Base-by-base conservation (phyloP, 2,329 filamentous ascomycete species). In the Trichoderma aggressivum region DNA sequence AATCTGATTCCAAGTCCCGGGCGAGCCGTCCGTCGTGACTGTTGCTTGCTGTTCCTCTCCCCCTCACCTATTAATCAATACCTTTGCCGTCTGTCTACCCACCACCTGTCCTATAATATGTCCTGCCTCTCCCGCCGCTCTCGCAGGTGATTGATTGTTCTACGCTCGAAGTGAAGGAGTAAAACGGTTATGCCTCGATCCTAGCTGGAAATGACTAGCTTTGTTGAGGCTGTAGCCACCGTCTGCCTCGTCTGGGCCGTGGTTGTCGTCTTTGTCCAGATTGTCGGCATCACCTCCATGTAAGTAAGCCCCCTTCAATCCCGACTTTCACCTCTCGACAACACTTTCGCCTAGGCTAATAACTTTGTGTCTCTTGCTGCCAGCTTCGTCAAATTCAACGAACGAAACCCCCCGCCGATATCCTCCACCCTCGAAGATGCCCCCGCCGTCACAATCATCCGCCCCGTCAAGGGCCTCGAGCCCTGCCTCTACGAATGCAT, bases 391-490 rank as follows among this genome's bases (percentile, higher is more conserved):
- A 79, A 85, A 75, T 89, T 87, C 78, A 87, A 87, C 0, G 81
- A 79, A 2, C 82, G 81, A 3, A 86, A 86, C 2, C 77, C 79
- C n/a, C 80, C 83, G 7, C 83, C 88, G 6, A 78, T 86, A 18
- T 89, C 88, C 3, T 82, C 88, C 2, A 80, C 80, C 0, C 81
- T 90, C 1, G 80, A 82, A 53, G 79, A 86, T 74, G 85, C 94
- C 3, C 95, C 94, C 18, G 90, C 93, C 82, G 87, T 99, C 76
- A 98, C 96, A 36, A 87, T 97, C 72, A 94, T 99, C 75, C 92
- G 96, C 3, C 97, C 96, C 0, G 91, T 97, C 74, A 98, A 98
- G 82, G 96, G 94, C 72, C 86, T 97, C 70, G 96, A 98, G 80
- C 92, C 94, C 5, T 89, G 90, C 74, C 89, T 98, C 28, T 97